Percentiles rank a stretch among this genome's conserved stretches.
Evolutionary conservation across 306 rosid species (phyloP).

Genomic region (Quercus bicolor): DNA sequence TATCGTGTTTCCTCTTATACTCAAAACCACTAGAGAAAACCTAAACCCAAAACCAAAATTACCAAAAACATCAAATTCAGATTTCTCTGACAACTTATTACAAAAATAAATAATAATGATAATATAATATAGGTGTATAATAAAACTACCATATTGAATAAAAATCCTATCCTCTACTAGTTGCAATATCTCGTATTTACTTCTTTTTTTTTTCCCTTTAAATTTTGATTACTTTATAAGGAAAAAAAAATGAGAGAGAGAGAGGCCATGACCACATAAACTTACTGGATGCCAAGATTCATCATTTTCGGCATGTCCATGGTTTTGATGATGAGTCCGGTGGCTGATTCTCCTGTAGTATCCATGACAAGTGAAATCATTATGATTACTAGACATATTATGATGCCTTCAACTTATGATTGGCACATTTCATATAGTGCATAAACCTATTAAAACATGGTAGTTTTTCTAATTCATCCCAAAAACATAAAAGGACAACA

Average conservation of each 20-base stretch:
- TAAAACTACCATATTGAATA: not conserved
- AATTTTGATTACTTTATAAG: too few relatives aligned
- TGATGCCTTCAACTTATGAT: too few relatives aligned
- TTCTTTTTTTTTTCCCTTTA: too few relatives aligned
- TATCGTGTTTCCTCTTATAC: too few relatives aligned
- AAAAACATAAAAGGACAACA: not conserved
- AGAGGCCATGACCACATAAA: not conserved
- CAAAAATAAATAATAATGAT: not conserved
- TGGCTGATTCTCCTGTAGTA: conserved; percentile 90
- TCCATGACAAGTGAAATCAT: not conserved
- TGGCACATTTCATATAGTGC: not conserved
- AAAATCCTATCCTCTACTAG: too few relatives aligned
- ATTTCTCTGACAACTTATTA: conserved; percentile 62
- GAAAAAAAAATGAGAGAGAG: not conserved
- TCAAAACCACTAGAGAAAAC: too few relatives aligned
- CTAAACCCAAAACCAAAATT: too few relatives aligned
- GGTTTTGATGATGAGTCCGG: conserved; percentile 98
- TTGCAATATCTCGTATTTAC: too few relatives aligned
- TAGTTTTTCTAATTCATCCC: not conserved
- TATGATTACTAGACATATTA: not conserved
- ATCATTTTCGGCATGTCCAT: conserved; percentile 95
- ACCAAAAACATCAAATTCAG: conserved; percentile 7
- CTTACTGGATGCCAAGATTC: conserved; percentile 99
- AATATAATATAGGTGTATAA: not conserved
- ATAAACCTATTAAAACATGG: not conserved